phyloP scores from a whole-genome alignment of 768 basidiomycete species.

The Termitomyces sp. region DNA sequence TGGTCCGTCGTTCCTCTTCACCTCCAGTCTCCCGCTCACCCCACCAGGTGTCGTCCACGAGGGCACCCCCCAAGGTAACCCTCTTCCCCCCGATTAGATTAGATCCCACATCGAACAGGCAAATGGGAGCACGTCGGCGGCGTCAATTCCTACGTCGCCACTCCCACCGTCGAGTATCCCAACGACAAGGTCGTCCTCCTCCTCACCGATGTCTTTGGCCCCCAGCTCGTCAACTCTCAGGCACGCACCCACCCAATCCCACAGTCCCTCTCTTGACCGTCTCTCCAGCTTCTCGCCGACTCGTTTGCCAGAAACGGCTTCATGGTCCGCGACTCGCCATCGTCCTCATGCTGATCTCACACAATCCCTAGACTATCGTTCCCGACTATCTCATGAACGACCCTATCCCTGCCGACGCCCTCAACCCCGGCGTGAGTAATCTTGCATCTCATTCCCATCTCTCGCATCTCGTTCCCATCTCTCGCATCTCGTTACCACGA shows the following conservation, averaged over 20 bases:
- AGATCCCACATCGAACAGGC: constrained; percentile 27
- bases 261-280: too few relatives aligned
- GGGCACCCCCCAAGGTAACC: constrained; percentile 43
- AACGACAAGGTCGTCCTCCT: constrained; percentile 54
- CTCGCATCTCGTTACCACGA: too few relatives aligned
- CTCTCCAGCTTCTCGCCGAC: too few relatives aligned
- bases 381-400: constrained; percentile 41
- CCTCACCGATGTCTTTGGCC: constrained; percentile 49
- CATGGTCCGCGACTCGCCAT: constrained; percentile 30
- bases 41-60: constrained; percentile 44
- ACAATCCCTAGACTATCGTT: constrained; percentile 26
- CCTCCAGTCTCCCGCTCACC: too few relatives aligned
- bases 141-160: constrained; percentile 47
- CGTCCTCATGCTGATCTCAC: neutral
- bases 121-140: constrained; percentile 41
- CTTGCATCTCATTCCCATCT: too few relatives aligned
- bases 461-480: too few relatives aligned
- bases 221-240: constrained; percentile 38
- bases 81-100: too few relatives aligned
- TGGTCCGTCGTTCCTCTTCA: constrained; percentile 38
- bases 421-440: constrained; percentile 25
- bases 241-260: too few relatives aligned
- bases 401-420: constrained; percentile 29
- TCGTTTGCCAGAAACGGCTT: constrained; percentile 41
- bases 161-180: constrained; percentile 42